Base-by-base conservation (phyloP, 176 grass and related monocot species). In the Eleusine indica region DNA sequence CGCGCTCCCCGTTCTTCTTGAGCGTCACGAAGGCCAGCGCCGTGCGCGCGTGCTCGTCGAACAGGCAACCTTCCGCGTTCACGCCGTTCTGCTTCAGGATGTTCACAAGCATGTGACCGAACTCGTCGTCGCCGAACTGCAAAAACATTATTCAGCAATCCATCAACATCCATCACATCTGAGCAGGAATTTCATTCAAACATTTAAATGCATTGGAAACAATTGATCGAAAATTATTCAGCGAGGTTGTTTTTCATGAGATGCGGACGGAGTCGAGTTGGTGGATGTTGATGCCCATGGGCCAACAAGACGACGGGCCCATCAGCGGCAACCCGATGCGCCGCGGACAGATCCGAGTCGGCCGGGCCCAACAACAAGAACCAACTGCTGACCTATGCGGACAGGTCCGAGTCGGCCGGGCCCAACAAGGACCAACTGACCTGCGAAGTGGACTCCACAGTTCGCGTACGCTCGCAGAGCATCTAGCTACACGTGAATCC, bases 101-200 rank as follows among this genome's bases (percentile, higher is more conserved):
- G 52, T 98, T 80, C 4, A 87, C 95, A 12, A 98, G 75, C 95
- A 98, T 98, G 65, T 91, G 91, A 0, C 95, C 95, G 74, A 98
- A 98, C 88, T 98, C 95, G 25, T 98, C 95, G 9, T 98, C 92
- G 0, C 95, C 95, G 42, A 98, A 89, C 96, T 95, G 78, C 74
- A 76, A 0, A 25, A 25, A 25, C 25, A 25, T 25, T 25, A 25
- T 25, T 25, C 25, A 25, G 25, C 25, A 25, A 25, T 25, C 25
- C 25, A 25, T 25, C 25, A 25, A 25, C 25, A 25, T 25, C 25
- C 25, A 25, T 25, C 25, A 52, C 49, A 11, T 10, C 9, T 11
- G 9, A 11, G 44, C 44, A 47, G 11, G 44, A 47, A 47, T 11
- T 11, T 2, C 9, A 47, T 47, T 2, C 44, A 52, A 52, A 49